Evolutionary conservation across 192 early-diverging fungal species (phyloP), one percentile per base, ranked within the genome.

Genomic region (Dissophora ornata): DNA sequence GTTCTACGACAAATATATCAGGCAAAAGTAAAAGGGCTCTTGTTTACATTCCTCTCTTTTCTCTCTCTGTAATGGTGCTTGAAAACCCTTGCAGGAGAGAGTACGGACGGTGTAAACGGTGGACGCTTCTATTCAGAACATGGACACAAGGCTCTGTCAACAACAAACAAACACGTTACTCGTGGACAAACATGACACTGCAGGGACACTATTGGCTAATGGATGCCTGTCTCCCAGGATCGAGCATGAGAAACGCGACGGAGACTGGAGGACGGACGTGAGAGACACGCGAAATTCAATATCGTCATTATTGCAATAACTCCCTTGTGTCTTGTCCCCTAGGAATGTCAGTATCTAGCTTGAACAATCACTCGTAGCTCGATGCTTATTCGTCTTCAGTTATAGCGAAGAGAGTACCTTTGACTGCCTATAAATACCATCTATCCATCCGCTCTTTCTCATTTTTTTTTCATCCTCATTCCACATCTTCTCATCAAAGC

Each of bases 391-490:
- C 36, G 13, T 38, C 36, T 6, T 38, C 36, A 38, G 13, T 38
- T 6, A 45, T n/a, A 45, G 18, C 44, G 44, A 6, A 16, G 9
- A 6, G 36, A 38, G 36, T 38, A 38, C 13, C 36, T 38, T 38
- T 45, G 44, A 45, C 4, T n/a, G 4, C 10, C 22, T 50, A 50
- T 50, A 50, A 50, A 50, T 50, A 50, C 48, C 48, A 50, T 50
- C 24, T 24, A 5, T 24, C 4, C 44, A 46, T 38, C 44, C 18
- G 16, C 44, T 24, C 4, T 50, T 16, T 22, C 9, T 50, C 26
- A 6, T 34, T 34, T 34, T 54, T 54, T 54, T 54, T 33, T n/a
- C n/a, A n/a, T 54, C 26, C 22, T 54, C 30, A 54, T n/a, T 34
- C 52, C 30, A 7, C 52, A 54, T 34, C 30, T 30, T 12, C 52